These are phyloP conservation scores for Reticulomyxa filosa DNA, from an alignment of 78 protist genomes.

Conservation along the genomic window DNA sequence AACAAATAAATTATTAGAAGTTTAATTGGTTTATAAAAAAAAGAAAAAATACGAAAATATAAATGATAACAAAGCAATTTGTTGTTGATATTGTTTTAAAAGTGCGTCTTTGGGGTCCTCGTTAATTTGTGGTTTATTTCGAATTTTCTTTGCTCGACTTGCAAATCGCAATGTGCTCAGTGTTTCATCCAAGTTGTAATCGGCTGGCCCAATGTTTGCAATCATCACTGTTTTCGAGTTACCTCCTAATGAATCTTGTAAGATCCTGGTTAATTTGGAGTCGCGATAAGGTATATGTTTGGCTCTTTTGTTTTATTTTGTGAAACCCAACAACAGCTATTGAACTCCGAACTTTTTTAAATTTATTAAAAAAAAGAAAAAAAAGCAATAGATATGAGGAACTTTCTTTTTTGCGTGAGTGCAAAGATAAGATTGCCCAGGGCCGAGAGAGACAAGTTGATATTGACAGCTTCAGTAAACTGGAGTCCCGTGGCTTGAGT, in stretches of 20 bases:
- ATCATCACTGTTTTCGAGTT: constrained; percentile 62
- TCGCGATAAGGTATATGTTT: constrained; percentile 76
- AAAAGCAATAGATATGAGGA: background rate
- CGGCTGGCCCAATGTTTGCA: constrained; percentile 57
- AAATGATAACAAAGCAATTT: too few relatives aligned
- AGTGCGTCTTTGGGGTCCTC: constrained; percentile 66
- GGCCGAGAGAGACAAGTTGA: constrained; percentile 35
- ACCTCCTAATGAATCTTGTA: constrained; percentile 70
- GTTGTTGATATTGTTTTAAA: constrained; percentile 36
- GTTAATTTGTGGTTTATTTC: constrained; percentile 61
- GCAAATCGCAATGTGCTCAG: constrained; percentile 53
- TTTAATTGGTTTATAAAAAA: too few relatives aligned
- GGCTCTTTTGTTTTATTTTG: too few relatives aligned
- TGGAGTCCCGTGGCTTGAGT: constrained; percentile 20
- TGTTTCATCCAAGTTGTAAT: constrained; percentile 47
- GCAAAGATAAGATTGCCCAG: constrained; percentile 50
- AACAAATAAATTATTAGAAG: too few relatives aligned
- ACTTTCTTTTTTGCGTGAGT: constrained; percentile 13
- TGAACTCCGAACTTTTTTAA: constrained; percentile 14
- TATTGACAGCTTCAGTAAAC: constrained; percentile 1
- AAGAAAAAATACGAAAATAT: too few relatives aligned
- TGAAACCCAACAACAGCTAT: constrained; percentile 51
- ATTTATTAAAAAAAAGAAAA: background rate
- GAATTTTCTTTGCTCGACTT: constrained; percentile 60
- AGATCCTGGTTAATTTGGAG: constrained; percentile 55